Percentiles rank a stretch among this genome's conserved stretches.
phyloP scores from a whole-genome alignment of 495 filamentous ascomycete species.

The Aspergillus biplanus region DNA sequence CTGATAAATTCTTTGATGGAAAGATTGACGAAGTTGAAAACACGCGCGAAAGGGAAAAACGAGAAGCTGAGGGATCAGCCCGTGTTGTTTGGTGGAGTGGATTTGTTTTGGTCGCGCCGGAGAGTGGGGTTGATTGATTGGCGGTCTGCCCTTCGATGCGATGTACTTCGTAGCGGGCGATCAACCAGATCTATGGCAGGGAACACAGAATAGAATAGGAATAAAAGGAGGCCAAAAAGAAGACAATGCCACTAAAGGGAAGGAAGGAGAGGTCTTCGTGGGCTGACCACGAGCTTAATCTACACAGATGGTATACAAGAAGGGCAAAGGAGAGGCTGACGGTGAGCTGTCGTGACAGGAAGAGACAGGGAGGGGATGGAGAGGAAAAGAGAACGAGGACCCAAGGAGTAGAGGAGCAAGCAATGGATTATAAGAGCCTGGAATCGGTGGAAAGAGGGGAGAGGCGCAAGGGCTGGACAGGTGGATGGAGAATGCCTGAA shows the following conservation, averaged over 20 bases:
- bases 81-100: slow-evolving; percentile 9
- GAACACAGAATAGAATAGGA: not conserved
- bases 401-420: not conserved
- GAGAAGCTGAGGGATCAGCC: slow-evolving; percentile 4
- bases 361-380: slow-evolving; percentile 6
- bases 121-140: slow-evolving; percentile 14
- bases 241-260: not conserved
- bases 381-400: slow-evolving; percentile 3
- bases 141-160: slow-evolving; percentile 19
- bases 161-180: not conserved
- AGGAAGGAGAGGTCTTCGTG: slow-evolving; percentile 1
- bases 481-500: slow-evolving; percentile 19
- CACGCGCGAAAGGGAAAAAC: slow-evolving; percentile 6
- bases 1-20: not conserved
- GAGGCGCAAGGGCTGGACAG: slow-evolving; percentile 18
- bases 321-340: slow-evolving; percentile 10
- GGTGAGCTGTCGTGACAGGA: slow-evolving; percentile 4
- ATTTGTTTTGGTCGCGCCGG: slow-evolving; percentile 31
- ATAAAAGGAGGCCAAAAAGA: not conserved
- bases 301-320: slow-evolving; percentile 11
- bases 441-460: slow-evolving; percentile 2
- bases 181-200: not conserved
- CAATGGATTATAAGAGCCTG: slow-evolving; percentile 5
- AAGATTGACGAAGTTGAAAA: slow-evolving; percentile 1
- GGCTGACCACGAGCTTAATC: slow-evolving; percentile 5